Evolutionary conservation across 1,139 yeast species (phyloP), one percentile per base, ranked within the genome.

Genomic region (Tardiomyces digboiensis): DNA sequence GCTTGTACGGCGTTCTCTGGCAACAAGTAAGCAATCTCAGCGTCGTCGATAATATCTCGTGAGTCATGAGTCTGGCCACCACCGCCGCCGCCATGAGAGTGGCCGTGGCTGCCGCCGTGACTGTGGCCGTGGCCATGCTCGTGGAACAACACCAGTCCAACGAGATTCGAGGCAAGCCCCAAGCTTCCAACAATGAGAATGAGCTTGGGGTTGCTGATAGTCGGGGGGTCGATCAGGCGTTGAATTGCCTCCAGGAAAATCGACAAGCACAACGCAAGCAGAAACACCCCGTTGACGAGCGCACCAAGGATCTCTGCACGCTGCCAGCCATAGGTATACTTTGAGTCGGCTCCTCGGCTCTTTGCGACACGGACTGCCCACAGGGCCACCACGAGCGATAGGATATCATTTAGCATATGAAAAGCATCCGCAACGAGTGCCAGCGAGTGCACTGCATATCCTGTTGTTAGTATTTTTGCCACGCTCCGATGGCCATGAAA

Each of bases 251-350:
- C 98, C 51, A 91, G 78, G 56, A 87, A 77, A 58, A 91, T 91
- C 37, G 96, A 82, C 62, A 91, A 82, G 62, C 98, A 91, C 52
- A 91, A 73, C 0, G 97, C 98, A 51, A 91, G 71, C 52, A 91
- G 67, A 56, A 91, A 91, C 13, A 91, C 97, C 2, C 97, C 96
- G 59, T 91, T 91, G 54, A 91, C 76, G 49, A 91, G 72, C 3
- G 98, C 98, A 80, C 97, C 98, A 55, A 87, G 74, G 51, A 88
- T 89, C 66, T 86, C 97, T 6, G 97, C 97, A 58, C 97, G 74
- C 66, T 86, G 94, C 95, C 96, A 86, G 12, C 97, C 97, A 58
- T 89, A 89, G 3, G 97, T 89, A 65, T 85, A 89, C 49, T 78
- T 79, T 3, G 91, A 84, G 62, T 87, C 94, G 1, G 95, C 94